A percentile compares a stretch with the other conserved stretches of the same genome.
phyloP scores from a whole-genome alignment of 2,329 filamentous ascomycete species.

The Clarireedia monteithiana region DNA sequence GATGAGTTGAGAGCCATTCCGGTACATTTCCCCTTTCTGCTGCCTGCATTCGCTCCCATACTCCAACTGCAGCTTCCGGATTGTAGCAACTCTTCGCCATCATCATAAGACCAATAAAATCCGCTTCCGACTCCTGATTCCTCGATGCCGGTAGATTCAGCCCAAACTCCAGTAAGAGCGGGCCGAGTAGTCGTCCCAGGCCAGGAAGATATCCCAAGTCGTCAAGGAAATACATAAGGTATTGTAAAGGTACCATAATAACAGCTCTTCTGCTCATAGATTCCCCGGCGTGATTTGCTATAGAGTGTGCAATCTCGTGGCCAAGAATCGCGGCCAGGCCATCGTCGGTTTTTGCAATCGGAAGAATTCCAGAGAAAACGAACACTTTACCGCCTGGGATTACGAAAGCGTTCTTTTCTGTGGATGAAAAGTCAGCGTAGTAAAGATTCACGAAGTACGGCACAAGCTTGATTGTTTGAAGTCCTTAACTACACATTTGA shows the following conservation, averaged over 20 bases:
- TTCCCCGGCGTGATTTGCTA: slow-evolving; percentile 62
- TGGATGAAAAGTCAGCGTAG: neutral
- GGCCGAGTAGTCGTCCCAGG: slow-evolving; percentile 19
- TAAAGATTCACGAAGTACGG: neutral
- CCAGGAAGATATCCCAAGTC: slow-evolving; percentile 18
- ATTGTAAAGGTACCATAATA: slow-evolving; percentile 32
- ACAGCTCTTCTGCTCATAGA: slow-evolving; percentile 37
- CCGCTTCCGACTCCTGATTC: slow-evolving; percentile 68
- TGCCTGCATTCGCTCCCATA: slow-evolving; percentile 61
- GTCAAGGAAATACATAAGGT: slow-evolving; percentile 31
- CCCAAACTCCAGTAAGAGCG: slow-evolving; percentile 44
- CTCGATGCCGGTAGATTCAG: slow-evolving; percentile 61
- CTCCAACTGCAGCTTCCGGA: slow-evolving; percentile 55
- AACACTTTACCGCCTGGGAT: slow-evolving; percentile 75
- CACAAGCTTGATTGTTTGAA: too few species aligned
- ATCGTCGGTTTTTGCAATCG: slow-evolving; percentile 58
- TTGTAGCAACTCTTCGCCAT: slow-evolving; percentile 76
- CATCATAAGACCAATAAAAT: slow-evolving; percentile 75
- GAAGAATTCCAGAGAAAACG: slow-evolving; percentile 65
- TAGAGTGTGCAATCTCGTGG: slow-evolving; percentile 73
- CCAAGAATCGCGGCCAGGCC: slow-evolving; percentile 68
- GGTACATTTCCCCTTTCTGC: slow-evolving; percentile 46
- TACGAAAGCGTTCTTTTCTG: slow-evolving; percentile 63
- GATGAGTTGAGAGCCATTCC: slow-evolving; percentile 71
- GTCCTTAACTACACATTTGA: too few species aligned